These are phyloP conservation scores for Penicillium thymicola DNA, from an alignment of 2,329 filamentous ascomycete genomes.

Conservation along the genomic window DNA sequence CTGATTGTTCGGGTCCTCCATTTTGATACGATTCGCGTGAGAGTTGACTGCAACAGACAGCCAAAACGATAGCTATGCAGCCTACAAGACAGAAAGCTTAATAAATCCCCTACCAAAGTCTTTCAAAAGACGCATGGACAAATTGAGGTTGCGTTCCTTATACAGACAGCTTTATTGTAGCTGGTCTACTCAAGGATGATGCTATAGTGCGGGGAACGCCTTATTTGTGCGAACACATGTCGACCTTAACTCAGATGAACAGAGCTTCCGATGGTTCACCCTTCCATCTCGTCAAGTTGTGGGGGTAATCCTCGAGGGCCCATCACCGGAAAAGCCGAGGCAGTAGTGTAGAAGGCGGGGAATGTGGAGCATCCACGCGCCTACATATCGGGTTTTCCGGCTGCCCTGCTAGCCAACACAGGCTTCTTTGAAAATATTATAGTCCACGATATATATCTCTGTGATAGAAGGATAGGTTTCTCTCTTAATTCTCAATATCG, in stretches of 20 bases:
- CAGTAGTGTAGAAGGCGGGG: neutral
- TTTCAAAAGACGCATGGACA: neutral
- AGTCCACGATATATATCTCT: neutral
- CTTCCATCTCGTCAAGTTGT: neutral
- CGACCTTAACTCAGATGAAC: too few relatives aligned
- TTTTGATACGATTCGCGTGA: neutral
- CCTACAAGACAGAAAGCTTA: neutral
- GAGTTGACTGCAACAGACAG: neutral
- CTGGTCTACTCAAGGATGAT: neutral
- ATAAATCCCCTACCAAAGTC: neutral
- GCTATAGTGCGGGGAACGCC: neutral
- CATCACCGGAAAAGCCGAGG: neutral
- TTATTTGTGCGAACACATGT: neutral
- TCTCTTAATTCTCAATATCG: neutral
- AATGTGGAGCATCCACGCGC: neutral
- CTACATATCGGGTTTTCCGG: neutral
- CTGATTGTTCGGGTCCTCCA: neutral
- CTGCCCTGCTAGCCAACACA: neutral
- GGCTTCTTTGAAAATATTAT: neutral
- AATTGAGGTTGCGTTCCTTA: neutral
- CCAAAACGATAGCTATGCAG: neutral
- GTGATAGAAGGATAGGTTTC: neutral
- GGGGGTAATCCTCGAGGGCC: neutral
- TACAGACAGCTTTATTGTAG: neutral
- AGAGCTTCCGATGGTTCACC: too few relatives aligned